Evolutionary conservation across 495 filamentous ascomycete species (phyloP).

Genomic region (Letharia columbiana): DNA sequence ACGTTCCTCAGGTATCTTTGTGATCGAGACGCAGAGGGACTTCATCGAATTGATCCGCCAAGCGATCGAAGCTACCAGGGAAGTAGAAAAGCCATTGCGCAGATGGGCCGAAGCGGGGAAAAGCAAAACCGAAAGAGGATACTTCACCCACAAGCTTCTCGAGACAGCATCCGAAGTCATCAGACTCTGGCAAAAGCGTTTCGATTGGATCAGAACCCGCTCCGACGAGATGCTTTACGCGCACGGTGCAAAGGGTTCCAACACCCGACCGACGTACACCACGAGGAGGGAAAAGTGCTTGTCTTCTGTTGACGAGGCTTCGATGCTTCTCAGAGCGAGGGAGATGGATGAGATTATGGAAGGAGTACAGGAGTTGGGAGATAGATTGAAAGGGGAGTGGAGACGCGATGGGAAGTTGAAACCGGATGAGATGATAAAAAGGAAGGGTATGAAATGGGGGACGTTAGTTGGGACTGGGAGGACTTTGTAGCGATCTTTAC

Average conservation of each 20-base stretch:
- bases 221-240: neutral
- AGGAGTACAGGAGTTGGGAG: constrained; percentile 1
- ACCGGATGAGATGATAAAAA: neutral
- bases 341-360: constrained; percentile 1
- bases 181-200: neutral
- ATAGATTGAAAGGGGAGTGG: neutral
- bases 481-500: neutral
- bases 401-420: neutral
- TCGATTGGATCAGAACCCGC: neutral
- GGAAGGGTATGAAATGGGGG: neutral
- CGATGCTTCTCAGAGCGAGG: constrained; percentile 1
- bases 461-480: neutral
- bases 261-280: neutral
- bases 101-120: neutral
- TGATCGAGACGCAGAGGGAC: neutral
- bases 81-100: neutral
- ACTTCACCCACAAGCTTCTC: neutral
- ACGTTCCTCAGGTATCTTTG: neutral
- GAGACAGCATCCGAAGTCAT: neutral
- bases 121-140: neutral
- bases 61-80: neutral
- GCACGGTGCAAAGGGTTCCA: neutral
- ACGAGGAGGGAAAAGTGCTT: neutral
- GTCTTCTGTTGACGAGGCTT: neutral
- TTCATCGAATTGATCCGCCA: neutral